A percentile compares a stretch with the other conserved stretches of the same genome.
Evolutionary conservation across 495 filamentous ascomycete species (phyloP).

Genomic region (Penicillium samsonianum): DNA sequence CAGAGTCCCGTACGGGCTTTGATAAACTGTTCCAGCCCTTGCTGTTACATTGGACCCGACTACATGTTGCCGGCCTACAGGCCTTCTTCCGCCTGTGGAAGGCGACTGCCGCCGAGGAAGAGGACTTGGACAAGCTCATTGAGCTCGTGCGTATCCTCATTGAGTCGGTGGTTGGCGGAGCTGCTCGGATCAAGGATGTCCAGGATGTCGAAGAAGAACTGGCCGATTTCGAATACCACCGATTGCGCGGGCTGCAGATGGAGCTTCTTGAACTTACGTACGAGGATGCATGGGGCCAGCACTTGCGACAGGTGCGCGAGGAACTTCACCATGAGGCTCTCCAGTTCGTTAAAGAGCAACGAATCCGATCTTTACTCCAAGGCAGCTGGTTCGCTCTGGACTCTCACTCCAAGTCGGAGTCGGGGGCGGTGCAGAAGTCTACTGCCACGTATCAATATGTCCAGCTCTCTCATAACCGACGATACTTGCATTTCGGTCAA

Average conservation of each 20-base stretch:
- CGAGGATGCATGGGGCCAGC: constrained; percentile 91
- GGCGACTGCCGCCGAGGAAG: constrained; percentile 73
- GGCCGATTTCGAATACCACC: constrained; percentile 73
- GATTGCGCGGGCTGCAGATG: constrained; percentile 89
- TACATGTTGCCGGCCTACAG: constrained; percentile 88
- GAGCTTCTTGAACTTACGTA: constrained; percentile 87
- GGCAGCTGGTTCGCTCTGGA: constrained; percentile 86
- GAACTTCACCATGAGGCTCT: constrained; percentile 89
- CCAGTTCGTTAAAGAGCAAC: constrained; percentile 95
- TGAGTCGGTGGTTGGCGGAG: constrained; percentile 85
- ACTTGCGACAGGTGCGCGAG: constrained; percentile 87
- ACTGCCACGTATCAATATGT: constrained; percentile 71
- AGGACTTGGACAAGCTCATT: constrained; percentile 90
- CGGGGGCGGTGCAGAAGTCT: constrained; percentile 38
- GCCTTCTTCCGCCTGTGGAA: constrained; percentile 94
- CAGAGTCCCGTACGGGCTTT: constrained; percentile 77
- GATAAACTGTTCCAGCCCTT: constrained; percentile 88
- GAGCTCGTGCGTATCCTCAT: constrained; percentile 90
- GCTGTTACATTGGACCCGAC: constrained; percentile 89
- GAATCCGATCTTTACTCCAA: constrained; percentile 85
- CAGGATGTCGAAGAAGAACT: constrained; percentile 88
- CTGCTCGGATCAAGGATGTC: constrained; percentile 80
- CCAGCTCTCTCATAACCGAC: constrained; percentile 86
- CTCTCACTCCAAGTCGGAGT: constrained; percentile 38
- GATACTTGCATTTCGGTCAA: constrained; percentile 89